These are phyloP conservation scores for Straminergon stramineum DNA, from an alignment of 225 moss, liverwort and hornwort species.

Conservation along the genomic window DNA sequence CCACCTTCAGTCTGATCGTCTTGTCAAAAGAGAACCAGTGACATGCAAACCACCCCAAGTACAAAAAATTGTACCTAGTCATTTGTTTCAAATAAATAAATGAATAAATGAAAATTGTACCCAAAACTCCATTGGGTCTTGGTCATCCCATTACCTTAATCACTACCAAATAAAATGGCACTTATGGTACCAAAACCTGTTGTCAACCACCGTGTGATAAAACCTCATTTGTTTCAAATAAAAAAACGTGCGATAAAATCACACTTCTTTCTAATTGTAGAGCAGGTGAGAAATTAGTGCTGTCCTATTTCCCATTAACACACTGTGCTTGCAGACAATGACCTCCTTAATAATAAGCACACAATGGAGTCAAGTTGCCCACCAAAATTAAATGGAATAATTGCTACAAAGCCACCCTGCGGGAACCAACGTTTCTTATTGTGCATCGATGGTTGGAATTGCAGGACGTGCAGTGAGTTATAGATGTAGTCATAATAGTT, in stretches of 20 bases:
- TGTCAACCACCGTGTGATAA: too few species aligned
- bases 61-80: too few species aligned
- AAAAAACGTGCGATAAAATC: too few species aligned
- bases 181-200: neutral
- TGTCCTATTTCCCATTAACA: neutral
- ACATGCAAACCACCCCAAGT: neutral
- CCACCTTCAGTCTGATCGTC: fast-evolving
- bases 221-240: too few species aligned
- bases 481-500: neutral
- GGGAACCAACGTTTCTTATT: neutral
- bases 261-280: too few species aligned
- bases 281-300: neutral
- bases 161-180: neutral
- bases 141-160: neutral
- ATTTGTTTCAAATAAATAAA: too few species aligned
- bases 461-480: neutral
- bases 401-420: too few species aligned
- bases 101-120: neutral
- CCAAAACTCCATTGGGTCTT: too few species aligned
- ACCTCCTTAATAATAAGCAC: neutral
- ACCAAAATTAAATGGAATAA: neutral
- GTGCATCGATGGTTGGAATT: neutral
- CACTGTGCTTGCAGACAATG: neutral
- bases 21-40: neutral
- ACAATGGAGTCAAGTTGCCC: neutral